Evolutionary conservation across 1,139 yeast genomes (phyloP), one percentile per base, ranked within the genome.

Genomic region (Pichia cactophila): DNA sequence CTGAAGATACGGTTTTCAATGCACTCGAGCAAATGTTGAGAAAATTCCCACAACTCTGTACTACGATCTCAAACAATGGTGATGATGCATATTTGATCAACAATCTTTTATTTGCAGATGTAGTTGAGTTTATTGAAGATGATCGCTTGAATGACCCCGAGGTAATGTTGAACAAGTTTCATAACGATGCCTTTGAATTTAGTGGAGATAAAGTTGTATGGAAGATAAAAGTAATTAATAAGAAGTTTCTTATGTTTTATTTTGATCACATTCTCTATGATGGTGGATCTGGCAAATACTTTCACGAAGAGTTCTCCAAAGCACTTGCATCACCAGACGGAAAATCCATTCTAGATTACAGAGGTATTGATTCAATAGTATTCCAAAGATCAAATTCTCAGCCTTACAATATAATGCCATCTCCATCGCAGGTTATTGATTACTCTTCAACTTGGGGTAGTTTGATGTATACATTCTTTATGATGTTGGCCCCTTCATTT

Each of bases 211-310:
- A 26, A 17, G 54, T 54, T 7, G 11, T 54, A 16, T 56, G 58
- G 59, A 49, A 44, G 26, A 11, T 56, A 16, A 41, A 44, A 8
- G 33, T 57, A 16, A 23, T 55, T 4, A 49, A 56, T 29, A 26
- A 42, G 9, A 45, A 44, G 9, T 48, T 50, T 39, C 39, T 70
- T 5, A 51, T 68, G 1, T 64, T 67, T 33, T 58, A 58, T 16
- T 65, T 65, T 49, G 71, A 71, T 54, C 77, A 73, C 54, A 41
- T 65, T 1, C 54, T 67, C 12, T 63, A 63, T 38, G 76, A 72
- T 55, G 77, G 76, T 4, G 60, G 58, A 16, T 58, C 72, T 1
- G 72, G 65, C 1, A 56, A 60, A 9, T 57, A 59, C 41, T 71
- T 73, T 55, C 74, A 69, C 45, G 54, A 59, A 10, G 70, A 69